These are phyloP conservation scores for Backusella liffmaniae DNA, from an alignment of 192 early-diverging fungal species.

Conservation along the genomic window DNA sequence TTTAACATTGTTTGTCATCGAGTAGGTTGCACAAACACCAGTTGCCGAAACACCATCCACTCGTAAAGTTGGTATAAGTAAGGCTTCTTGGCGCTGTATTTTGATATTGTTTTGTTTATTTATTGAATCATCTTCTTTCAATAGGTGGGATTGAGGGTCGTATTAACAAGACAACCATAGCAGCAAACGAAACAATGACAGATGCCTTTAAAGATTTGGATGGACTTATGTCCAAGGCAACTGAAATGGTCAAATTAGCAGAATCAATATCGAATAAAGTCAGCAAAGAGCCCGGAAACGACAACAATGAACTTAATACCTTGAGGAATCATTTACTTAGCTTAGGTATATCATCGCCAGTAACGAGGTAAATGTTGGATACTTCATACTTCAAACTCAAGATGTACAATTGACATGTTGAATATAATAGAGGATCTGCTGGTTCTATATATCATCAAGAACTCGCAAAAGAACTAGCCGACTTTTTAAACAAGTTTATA, in stretches of 20 bases:
- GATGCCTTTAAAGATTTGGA: conserved; percentile 90
- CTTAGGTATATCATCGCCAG: conserved; percentile 87
- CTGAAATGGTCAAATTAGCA: conserved; percentile 82
- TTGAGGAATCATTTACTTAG: conserved; percentile 77
- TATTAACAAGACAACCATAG: conserved; percentile 64
- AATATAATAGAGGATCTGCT: conserved; percentile 59
- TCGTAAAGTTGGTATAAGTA: conserved; percentile 27
- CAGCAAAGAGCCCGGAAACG: conserved; percentile 34
- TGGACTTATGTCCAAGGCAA: conserved; percentile 82
- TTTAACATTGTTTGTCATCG: background rate
- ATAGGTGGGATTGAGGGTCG: conserved; percentile 63
- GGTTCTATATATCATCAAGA: conserved; percentile 87
- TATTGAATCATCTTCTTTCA: background rate
- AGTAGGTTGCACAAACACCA: background rate
- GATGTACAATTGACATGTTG: background rate
- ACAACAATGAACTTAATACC: conserved; percentile 45
- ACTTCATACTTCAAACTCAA: background rate
- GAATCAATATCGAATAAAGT: conserved; percentile 63
- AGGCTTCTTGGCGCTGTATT: background rate
- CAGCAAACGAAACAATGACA: conserved; percentile 64
- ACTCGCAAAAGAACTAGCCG: conserved; percentile 81
- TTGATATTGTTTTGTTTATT: background rate
- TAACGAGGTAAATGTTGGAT: conserved; percentile 66
- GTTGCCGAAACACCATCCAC: background rate
- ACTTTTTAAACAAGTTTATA: conserved; percentile 75